Conservation (phyloP, 257 asterid genomes). For the Lavandula angustifolia region DNA sequence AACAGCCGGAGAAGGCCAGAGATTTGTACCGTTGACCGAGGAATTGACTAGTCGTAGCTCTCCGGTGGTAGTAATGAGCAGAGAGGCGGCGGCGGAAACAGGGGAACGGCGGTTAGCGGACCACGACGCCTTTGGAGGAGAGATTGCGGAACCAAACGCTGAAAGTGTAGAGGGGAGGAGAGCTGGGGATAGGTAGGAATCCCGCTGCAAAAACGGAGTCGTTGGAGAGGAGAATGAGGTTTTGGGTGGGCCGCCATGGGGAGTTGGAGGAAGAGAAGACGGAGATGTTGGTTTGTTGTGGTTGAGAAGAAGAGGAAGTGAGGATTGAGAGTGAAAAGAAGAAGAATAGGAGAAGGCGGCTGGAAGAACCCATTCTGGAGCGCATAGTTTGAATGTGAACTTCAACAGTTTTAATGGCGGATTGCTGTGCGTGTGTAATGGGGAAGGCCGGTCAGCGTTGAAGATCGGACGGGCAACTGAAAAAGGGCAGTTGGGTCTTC, state of each 20-base stretch:
- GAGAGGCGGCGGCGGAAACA: conserved; percentile 49
- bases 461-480: not conserved
- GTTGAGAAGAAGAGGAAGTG: conserved; percentile 42
- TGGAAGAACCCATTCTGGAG: conserved; percentile 35
- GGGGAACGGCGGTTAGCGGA: conserved; percentile 48
- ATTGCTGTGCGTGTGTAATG: conserved; percentile 6
- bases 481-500: too few relatives aligned
- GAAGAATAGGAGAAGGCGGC: conserved; percentile 25
- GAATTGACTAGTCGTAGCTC: conserved; percentile 52
- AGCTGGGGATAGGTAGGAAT: conserved; percentile 32
- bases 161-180: conserved; percentile 52
- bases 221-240: conserved; percentile 58
- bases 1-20: conserved; percentile 53
- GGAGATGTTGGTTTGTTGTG: conserved; percentile 32
- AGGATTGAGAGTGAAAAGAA: conserved; percentile 33
- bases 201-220: conserved; percentile 59
- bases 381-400: not conserved
- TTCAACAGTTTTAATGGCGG: conserved; percentile 31
- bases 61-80: conserved; percentile 50
- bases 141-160: conserved; percentile 60
- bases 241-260: conserved; percentile 67
- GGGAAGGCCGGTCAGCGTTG: conserved; percentile 14
- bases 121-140: conserved; percentile 50
- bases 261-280: conserved; percentile 46
- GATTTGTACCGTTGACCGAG: conserved; percentile 33